These are phyloP conservation scores for Colletotrichum endophyticum DNA, from an alignment of 2,329 filamentous ascomycete species.

Conservation along the genomic window DNA sequence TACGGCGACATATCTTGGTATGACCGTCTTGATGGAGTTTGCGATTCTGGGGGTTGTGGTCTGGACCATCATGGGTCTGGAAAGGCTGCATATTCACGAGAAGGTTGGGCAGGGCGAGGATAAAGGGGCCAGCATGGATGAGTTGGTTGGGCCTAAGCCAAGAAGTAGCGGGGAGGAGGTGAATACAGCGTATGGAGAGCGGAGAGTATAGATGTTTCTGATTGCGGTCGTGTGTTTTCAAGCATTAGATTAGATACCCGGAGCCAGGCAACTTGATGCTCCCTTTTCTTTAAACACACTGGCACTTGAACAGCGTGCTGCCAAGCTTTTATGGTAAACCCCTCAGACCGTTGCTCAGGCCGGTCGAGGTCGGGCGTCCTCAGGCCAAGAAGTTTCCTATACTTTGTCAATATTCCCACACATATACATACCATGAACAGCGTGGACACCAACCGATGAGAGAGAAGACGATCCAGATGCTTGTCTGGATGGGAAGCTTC, in stretches of 20 bases:
- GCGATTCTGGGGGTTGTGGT: neutral
- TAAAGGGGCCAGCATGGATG: neutral
- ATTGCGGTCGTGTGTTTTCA: neutral
- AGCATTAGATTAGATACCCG: neutral
- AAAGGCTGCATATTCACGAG: neutral
- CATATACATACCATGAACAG: no score
- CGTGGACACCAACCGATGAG: neutral
- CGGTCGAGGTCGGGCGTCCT: no score
- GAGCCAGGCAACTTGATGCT: neutral
- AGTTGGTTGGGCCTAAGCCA: neutral
- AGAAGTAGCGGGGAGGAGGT: neutral
- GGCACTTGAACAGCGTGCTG: no score
- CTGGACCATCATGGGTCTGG: constrained; percentile 9
- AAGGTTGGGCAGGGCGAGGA: neutral
- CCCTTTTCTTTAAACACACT: no score
- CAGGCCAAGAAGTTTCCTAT: no score
- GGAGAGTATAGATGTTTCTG: neutral
- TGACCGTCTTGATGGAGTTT: constrained; percentile 19
- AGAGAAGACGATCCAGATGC: neutral
- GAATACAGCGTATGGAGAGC: no score
- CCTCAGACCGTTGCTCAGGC: no score
- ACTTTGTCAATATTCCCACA: no score
- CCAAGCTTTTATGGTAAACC: no score
- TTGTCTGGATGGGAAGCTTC: neutral
- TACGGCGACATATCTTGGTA: constrained; percentile 14